Conservation (phyloP, 2,329 filamentous ascomycete species). For the Penicillium verrucosum region DNA sequence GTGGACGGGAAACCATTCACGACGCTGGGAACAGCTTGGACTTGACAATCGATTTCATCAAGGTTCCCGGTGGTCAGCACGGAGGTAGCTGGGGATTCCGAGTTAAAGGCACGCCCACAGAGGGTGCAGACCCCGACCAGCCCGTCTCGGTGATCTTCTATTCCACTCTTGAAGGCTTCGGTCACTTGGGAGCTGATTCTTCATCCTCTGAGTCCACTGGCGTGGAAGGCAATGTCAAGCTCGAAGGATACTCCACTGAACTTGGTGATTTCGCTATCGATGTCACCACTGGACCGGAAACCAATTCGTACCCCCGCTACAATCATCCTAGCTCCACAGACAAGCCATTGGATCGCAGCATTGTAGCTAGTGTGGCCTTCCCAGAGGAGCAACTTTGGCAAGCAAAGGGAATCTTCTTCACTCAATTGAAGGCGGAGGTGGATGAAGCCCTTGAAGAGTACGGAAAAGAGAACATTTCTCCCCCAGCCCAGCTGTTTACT, state of each 20-base stretch:
- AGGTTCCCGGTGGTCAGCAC: constrained; percentile 78
- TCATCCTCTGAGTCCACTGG: constrained; percentile 51
- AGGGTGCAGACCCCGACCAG: constrained; percentile 63
- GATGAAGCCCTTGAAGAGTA: constrained; percentile 59
- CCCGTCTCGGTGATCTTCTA: constrained; percentile 82
- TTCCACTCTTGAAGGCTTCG: constrained; percentile 72
- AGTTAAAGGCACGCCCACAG: constrained; percentile 74
- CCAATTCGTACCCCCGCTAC: constrained; percentile 55
- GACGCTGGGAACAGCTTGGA: constrained; percentile 86
- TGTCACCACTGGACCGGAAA: constrained; percentile 67
- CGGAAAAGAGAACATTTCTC: constrained; percentile 66
- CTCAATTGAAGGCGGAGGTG: constrained; percentile 61
- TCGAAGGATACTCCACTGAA: constrained; percentile 66
- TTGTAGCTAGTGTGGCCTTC: constrained; percentile 68
- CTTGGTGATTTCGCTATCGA: constrained; percentile 78
- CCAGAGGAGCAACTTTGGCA: constrained; percentile 76
- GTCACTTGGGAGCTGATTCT: constrained; percentile 60
- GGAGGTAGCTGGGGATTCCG: constrained; percentile 91
- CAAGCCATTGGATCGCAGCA: constrained; percentile 71
- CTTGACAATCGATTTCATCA: constrained; percentile 89
- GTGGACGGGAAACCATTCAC: constrained; percentile 85
- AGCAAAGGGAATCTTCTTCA: constrained; percentile 65
- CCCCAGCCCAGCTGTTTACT: constrained; percentile 81
- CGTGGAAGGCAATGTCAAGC: constrained; percentile 59
- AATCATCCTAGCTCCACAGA: constrained; percentile 62